A percentile compares a stretch with the other conserved stretches of the same genome.
These are phyloP conservation scores for Cladosporium cucumerinum DNA, from an alignment of 2,329 filamentous ascomycete genomes.

Conservation along the genomic window DNA sequence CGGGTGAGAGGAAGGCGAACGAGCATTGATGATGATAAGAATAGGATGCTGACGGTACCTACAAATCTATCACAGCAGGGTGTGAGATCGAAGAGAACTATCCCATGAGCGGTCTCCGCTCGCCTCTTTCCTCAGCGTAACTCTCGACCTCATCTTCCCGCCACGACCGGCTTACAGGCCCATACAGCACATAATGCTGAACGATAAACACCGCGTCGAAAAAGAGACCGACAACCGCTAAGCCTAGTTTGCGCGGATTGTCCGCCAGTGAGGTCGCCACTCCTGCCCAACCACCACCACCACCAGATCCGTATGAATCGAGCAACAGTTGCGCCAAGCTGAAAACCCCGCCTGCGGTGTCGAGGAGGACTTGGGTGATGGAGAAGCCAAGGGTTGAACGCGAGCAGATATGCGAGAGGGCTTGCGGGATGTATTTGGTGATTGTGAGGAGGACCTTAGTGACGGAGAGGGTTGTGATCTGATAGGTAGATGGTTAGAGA, in stretches of 20 bases:
- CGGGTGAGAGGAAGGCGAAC: too few species aligned
- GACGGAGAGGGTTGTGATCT: conserved; percentile 71
- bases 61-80: too few species aligned
- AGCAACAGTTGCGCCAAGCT: conserved; percentile 78
- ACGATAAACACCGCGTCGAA: conserved; percentile 84
- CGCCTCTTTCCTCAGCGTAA: neutral
- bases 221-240: conserved; percentile 79
- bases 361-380: conserved; percentile 69
- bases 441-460: conserved; percentile 86
- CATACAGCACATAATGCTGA: conserved; percentile 84
- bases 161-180: conserved; percentile 20
- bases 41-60: too few species aligned
- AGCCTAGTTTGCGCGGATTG: conserved; percentile 84
- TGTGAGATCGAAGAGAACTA: neutral
- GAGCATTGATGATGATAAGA: too few species aligned
- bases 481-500: neutral
- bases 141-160: neutral
- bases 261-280: conserved; percentile 58
- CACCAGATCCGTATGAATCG: conserved; percentile 46
- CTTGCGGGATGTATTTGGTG: conserved; percentile 90
- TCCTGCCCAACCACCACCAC: neutral
- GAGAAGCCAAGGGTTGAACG: conserved; percentile 80
- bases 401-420: conserved; percentile 76
- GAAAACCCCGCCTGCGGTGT: conserved; percentile 75
- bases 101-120: neutral